These are phyloP conservation scores for Botrytis pseudocinerea DNA, from an alignment of 2,329 filamentous ascomycete species.

Conservation along the genomic window DNA sequence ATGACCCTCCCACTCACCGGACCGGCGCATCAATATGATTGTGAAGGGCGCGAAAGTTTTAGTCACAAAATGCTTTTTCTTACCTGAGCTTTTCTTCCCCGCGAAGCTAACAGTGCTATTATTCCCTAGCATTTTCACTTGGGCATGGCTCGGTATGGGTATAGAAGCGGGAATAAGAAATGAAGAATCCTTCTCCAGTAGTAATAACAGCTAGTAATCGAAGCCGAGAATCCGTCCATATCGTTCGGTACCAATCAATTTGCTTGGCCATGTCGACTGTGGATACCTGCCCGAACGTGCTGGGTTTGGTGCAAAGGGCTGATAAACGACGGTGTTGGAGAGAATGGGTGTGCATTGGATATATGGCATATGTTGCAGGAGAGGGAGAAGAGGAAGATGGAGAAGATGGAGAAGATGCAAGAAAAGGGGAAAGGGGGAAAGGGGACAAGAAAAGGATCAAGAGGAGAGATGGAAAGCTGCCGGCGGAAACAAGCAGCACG, in stretches of 20 bases:
- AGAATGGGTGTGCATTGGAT: background rate
- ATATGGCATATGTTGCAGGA: background rate
- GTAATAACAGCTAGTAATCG: background rate
- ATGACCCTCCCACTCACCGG: background rate
- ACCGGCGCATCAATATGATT: constrained; percentile 4
- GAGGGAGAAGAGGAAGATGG: background rate
- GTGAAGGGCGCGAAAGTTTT: constrained; percentile 1
- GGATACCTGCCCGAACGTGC: background rate
- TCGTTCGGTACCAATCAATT: background rate
- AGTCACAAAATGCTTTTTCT: constrained; percentile 15
- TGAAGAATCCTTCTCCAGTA: background rate
- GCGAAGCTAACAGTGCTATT: background rate
- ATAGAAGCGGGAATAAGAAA: background rate
- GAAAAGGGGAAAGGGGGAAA: background rate
- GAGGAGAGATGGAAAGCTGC: background rate
- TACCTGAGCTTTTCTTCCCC: background rate
- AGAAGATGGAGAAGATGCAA: background rate
- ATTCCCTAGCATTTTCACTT: background rate
- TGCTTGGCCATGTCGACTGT: background rate
- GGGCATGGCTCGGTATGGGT: background rate
- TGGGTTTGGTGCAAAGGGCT: background rate
- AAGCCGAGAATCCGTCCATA: background rate
- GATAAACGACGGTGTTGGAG: background rate
- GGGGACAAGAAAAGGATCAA: too few relatives aligned
- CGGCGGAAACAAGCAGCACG: background rate